phyloP scores from a whole-genome alignment of 176 grass and related monocot species.

The Zoysia pacifica region DNA sequence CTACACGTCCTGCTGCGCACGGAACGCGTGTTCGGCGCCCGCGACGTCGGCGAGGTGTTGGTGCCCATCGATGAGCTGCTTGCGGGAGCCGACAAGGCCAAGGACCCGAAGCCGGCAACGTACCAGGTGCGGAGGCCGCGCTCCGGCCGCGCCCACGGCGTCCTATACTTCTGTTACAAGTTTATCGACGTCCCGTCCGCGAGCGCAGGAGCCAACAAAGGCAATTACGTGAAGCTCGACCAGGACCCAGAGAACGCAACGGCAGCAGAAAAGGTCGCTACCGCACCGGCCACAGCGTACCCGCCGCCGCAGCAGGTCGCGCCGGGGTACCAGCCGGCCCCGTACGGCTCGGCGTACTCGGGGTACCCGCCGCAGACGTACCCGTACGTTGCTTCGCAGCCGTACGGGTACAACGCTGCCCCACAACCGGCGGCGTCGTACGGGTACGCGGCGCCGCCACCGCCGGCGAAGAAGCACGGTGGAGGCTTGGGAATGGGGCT shows the following conservation, averaged over 20 bases:
- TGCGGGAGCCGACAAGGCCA: background rate
- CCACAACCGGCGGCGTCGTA: constrained; percentile 24
- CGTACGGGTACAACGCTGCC: constrained; percentile 46
- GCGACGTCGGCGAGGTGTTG: constrained; percentile 64
- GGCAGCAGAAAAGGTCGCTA: background rate
- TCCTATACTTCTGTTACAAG: constrained; percentile 66
- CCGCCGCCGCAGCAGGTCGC: background rate
- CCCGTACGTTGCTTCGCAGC: constrained; percentile 4
- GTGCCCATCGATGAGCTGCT: constrained; percentile 67
- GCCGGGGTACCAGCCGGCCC: background rate
- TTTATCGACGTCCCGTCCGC: constrained; percentile 31
- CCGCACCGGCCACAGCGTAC: constrained; percentile 15
- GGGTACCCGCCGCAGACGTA: constrained; percentile 38
- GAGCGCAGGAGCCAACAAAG: background rate
- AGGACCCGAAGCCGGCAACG: constrained; percentile 44
- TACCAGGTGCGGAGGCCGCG: constrained; percentile 64
- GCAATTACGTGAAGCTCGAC: background rate
- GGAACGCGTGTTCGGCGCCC: constrained; percentile 38
- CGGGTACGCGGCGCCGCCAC: constrained; percentile 22
- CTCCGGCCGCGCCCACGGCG: constrained; percentile 62
- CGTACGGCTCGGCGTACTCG: constrained; percentile 13
- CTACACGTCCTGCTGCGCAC: constrained; percentile 58
- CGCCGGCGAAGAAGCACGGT: background rate
- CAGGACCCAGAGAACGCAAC: no score
- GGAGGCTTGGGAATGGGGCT: constrained; percentile 38